Base-by-base conservation (phyloP, 1,284 basidiomycete species). In the Cronartium quercuum region DNA sequence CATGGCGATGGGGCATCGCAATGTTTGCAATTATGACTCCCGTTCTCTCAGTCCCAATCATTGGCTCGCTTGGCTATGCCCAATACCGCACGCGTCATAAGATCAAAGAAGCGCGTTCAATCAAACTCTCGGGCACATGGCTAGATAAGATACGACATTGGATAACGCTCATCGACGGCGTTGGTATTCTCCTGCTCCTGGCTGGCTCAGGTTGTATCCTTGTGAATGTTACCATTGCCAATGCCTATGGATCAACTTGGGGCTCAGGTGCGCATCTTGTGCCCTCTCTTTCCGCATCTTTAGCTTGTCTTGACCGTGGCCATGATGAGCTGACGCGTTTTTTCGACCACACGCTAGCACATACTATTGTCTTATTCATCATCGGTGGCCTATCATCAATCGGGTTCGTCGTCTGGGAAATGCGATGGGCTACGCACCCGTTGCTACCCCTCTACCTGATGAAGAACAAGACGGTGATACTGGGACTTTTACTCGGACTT, bases 161-260 rank as follows among this genome's bases (percentile, higher is more conserved):
- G 40, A 80, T 64, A 81, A 82, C 78, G 78, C 77, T 81, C 78
- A 78, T 82, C 68, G 82, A 83, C 75, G 66, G 81, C 12, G 78
- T 82, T 76, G 82, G 82, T 24, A 77, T 83, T 0, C 15, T 82
- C 37, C 77, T 83, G 51, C 79, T 82, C 41, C 79, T 82, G 15
- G 78, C 76, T 15, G 82, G 82, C 6, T 78, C 79, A 41, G 82
- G 81, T 13, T 77, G 82, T 66, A 78, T 82, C 63, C 78, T 82
- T 51, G 78, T 82, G 40, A 81, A 80, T 9, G 79, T 83, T 77
- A 83, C 82, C 0, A 76, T 81, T 38, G 82, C 82, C 41, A 82
- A 82, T 66, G 78, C 79, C 1, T 77, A 78, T 40, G 81, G 78
- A 10, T 77, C 79, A 13, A 73, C 76, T 9, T 83, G 82, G 82